Evolutionary conservation across 768 basidiomycete species (phyloP).

Genomic region (Russula vinacea): DNA sequence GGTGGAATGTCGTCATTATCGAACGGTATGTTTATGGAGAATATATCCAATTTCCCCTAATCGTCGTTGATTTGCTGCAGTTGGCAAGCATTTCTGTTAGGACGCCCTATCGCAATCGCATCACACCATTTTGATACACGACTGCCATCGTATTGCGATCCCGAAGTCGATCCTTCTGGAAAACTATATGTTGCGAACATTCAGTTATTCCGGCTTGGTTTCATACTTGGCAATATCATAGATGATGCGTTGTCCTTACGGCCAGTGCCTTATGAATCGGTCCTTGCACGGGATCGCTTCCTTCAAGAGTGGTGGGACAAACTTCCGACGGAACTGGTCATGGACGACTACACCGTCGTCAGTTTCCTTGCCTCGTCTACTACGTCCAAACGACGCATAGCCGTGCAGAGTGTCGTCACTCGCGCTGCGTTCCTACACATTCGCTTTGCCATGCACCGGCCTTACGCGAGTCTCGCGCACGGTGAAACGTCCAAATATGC

Average conservation of each 20-base stretch:
- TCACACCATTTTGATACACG: constrained; percentile 77
- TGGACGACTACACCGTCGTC: constrained; percentile 68
- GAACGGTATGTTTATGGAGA: constrained; percentile 52
- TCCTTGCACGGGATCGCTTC: constrained; percentile 62
- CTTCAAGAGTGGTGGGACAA: constrained; percentile 69
- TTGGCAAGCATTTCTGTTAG: constrained; percentile 81
- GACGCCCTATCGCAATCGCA: constrained; percentile 65
- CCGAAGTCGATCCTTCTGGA: constrained; percentile 49
- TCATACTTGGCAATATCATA: constrained; percentile 75
- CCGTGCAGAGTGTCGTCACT: constrained; percentile 72
- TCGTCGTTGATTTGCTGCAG: constrained; percentile 36
- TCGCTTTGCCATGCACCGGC: constrained; percentile 73
- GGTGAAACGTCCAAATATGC: constrained; percentile 5
- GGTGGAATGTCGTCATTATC: constrained; percentile 77
- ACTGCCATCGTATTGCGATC: constrained; percentile 61
- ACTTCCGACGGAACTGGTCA: constrained; percentile 62
- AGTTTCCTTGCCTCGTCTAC: constrained; percentile 60
- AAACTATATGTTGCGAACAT: constrained; percentile 67
- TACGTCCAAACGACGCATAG: constrained; percentile 52
- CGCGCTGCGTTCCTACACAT: constrained; percentile 71
- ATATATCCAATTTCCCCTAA: constrained; percentile 12
- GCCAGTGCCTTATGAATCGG: constrained; percentile 60
- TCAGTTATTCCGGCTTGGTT: constrained; percentile 67
- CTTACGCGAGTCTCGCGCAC: constrained; percentile 51
- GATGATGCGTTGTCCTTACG: constrained; percentile 73